Percentiles rank a stretch among this genome's conserved stretches.
Evolutionary conservation across 306 rosid species (phyloP).

Genomic region (Quercus robur): DNA sequence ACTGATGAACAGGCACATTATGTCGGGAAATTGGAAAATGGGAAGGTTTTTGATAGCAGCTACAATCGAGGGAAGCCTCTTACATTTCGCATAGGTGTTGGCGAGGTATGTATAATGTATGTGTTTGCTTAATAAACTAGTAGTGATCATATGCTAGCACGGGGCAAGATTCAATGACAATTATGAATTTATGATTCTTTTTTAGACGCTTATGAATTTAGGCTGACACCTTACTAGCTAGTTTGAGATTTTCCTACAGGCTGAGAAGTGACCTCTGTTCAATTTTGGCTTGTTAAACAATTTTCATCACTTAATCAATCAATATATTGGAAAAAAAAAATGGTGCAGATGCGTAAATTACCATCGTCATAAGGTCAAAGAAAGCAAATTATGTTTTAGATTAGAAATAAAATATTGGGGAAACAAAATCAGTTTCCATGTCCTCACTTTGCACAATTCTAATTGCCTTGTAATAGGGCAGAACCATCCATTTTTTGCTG

Average conservation of each 20-base stretch:
- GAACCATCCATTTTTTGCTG: background rate
- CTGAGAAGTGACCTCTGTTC: background rate
- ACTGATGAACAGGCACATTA: constrained; percentile 65
- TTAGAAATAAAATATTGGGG: too few relatives aligned
- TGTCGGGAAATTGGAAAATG: constrained; percentile 86
- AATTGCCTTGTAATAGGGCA: background rate
- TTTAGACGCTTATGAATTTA: background rate
- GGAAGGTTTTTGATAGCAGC: constrained; percentile 91
- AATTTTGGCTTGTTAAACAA: background rate
- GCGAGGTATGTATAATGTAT: constrained; percentile 58
- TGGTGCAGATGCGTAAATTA: too few relatives aligned
- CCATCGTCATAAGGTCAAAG: too few relatives aligned
- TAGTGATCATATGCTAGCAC: background rate
- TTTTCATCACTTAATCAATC: background rate
- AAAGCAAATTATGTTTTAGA: too few relatives aligned
- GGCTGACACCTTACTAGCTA: background rate
- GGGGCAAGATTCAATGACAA: background rate
- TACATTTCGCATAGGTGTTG: constrained; percentile 81
- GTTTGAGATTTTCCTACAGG: background rate
- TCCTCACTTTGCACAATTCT: background rate
- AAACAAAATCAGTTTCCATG: background rate
- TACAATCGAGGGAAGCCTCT: constrained; percentile 90
- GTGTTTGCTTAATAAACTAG: background rate
- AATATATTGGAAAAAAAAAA: too few relatives aligned
- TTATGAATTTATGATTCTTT: background rate